These are phyloP conservation scores for Picea sitchensis DNA, from an alignment of 75 land plant species.

Conservation along the genomic window DNA sequence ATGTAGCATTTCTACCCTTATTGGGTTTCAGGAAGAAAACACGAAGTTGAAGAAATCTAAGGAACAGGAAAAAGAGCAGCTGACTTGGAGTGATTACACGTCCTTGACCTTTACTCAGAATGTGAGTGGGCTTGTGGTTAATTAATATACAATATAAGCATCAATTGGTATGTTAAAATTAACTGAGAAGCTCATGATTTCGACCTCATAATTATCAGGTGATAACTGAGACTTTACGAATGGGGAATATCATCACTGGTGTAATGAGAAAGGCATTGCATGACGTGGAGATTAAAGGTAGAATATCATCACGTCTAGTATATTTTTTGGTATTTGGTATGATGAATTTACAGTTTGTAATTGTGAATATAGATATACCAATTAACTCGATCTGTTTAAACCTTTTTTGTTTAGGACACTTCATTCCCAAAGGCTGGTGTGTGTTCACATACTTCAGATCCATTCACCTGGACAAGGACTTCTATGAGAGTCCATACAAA, in stretches of 20 bases:
- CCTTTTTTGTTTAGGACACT: slow-evolving; percentile 34
- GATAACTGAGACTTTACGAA: slow-evolving; percentile 43
- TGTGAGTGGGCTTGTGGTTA: slow-evolving; percentile 25
- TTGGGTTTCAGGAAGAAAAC: slow-evolving; percentile 50
- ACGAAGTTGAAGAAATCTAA: slow-evolving; percentile 35
- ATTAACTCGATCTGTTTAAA: too few species aligned
- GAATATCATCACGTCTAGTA: too few species aligned
- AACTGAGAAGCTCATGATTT: neutral
- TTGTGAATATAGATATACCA: too few species aligned
- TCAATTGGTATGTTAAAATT: neutral
- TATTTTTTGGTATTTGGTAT: neutral
- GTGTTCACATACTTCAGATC: slow-evolving; percentile 64
- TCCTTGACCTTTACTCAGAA: slow-evolving; percentile 55
- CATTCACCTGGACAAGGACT: slow-evolving; percentile 57
- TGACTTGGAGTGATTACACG: slow-evolving; percentile 52
- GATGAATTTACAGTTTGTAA: too few species aligned
- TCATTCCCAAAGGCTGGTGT: slow-evolving; percentile 75
- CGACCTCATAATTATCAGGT: slow-evolving; percentile 3
- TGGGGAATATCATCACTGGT: slow-evolving; percentile 68
- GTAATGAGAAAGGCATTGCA: slow-evolving; percentile 65
- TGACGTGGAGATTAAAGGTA: slow-evolving; percentile 47
- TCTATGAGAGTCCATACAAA: slow-evolving; percentile 43
- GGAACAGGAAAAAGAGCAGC: slow-evolving; percentile 16
- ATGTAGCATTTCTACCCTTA: too few species aligned
- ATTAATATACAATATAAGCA: neutral